Base-by-base conservation (phyloP, 768 basidiomycete genomes). In the Russula olivacea region DNA sequence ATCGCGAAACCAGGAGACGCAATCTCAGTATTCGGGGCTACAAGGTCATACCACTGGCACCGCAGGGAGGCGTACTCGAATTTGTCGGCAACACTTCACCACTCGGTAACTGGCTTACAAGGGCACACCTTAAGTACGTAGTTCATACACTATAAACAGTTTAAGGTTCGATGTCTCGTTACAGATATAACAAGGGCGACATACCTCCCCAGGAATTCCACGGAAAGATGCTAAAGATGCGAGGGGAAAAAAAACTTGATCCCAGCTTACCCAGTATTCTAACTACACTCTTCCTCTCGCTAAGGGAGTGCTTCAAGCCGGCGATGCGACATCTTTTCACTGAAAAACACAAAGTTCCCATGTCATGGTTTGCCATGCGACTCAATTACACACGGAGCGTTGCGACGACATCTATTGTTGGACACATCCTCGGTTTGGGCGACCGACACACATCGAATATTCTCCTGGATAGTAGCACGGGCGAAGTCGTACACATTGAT, bases 321-420 rank as follows among this genome's bases (percentile, higher is more conserved):
- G 93, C 96, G 53, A 86, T 98, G 85, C 84, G 96, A 23, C 92
- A 97, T 73, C 94, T 88, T 72, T 98, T 99, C 75, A 91, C 89
- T 4, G 92, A 98, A 70, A 82, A 81, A 65, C 89, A 94, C 76
- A 94, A 89, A 71, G 82, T 80, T 0, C 96, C 97, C 15, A 87
- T 91, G 70, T 78, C 85, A 0, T 99, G 97, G 96, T 98, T 94
- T 71, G 80, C 85, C 14, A 93, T 88, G 86, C 84, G 94, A 25
- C 76, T 98, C 25, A 86, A 85, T 69, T 99, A 98, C 73, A 84
- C 88, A 1, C 85, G 97, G 38, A 96, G 93, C 72, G 90, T 94
- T 17, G 97, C 97, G 5, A 91, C 91, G 0, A 93, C 86, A 2
- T 94, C 92, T 11, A 97, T 98, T 61, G 91, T 97, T 19, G 97